Evolutionary conservation across 208 protist species (phyloP).

Genomic region (Borovskyia barvae): DNA sequence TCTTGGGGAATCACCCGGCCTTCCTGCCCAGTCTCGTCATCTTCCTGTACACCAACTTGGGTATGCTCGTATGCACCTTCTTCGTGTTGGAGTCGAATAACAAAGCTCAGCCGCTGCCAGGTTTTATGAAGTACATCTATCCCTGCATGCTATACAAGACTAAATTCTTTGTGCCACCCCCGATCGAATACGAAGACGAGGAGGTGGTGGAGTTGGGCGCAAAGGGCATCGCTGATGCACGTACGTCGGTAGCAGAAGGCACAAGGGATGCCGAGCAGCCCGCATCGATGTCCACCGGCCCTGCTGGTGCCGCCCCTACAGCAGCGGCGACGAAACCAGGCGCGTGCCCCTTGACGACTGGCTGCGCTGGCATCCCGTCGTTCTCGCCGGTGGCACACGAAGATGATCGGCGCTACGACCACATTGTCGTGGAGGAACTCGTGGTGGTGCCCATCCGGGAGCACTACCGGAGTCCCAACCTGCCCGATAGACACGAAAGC

Average conservation of each 20-base stretch:
- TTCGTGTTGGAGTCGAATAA: constrained; percentile 65
- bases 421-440: not conserved
- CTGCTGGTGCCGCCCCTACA: no score
- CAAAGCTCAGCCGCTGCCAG: constrained; percentile 44
- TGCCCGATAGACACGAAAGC: no score
- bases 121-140: constrained; percentile 18
- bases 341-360: no score
- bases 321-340: not conserved
- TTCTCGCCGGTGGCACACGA: not conserved
- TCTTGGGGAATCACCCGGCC: constrained; percentile 46
- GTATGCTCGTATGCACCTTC: constrained; percentile 46
- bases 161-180: constrained; percentile 24
- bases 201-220: constrained; percentile 17
- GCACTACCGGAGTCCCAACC: not conserved
- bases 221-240: constrained; percentile 10
- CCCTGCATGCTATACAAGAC: constrained; percentile 24
- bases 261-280: not conserved
- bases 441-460: not conserved
- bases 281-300: not conserved
- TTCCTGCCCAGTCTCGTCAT: constrained; percentile 54
- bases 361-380: not conserved
- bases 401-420: not conserved
- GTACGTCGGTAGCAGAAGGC: not conserved
- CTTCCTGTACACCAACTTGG: constrained; percentile 55
- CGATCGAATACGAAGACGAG: constrained; percentile 17